Conservation (phyloP, 2,329 filamentous ascomycete genomes). For the Fusarium camptoceras region DNA sequence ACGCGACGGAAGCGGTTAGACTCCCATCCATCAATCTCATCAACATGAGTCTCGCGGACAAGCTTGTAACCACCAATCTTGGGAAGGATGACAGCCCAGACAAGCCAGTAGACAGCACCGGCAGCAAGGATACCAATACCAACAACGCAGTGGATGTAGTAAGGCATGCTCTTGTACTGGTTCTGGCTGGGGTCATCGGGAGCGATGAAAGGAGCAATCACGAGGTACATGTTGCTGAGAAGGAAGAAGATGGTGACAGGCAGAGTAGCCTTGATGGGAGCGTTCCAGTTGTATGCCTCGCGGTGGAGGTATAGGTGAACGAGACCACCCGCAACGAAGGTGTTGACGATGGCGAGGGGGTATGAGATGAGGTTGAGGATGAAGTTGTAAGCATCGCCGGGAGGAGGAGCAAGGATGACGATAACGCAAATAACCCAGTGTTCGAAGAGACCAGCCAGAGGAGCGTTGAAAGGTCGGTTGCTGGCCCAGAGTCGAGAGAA, state of each 20-base stretch:
- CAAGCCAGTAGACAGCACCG: conserved; percentile 66
- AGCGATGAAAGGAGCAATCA: conserved; percentile 69
- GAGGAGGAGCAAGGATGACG: conserved; percentile 74
- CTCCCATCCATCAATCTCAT: conserved; percentile 73
- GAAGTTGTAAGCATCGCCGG: conserved; percentile 75
- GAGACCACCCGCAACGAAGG: conserved; percentile 65
- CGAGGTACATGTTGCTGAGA: conserved; percentile 70
- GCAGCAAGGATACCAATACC: conserved; percentile 65
- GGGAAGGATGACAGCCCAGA: conserved; percentile 66
- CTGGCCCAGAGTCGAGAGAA: conserved; percentile 72
- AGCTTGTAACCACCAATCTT: conserved; percentile 66
- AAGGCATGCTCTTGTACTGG: conserved; percentile 65
- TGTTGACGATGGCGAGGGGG: conserved; percentile 69
- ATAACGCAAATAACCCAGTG: conserved; percentile 74
- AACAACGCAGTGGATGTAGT: conserved; percentile 69
- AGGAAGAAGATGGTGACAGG: conserved; percentile 70
- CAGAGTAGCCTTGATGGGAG: conserved; percentile 65
- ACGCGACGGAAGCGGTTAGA: conserved; percentile 63
- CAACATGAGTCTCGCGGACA: conserved; percentile 64
- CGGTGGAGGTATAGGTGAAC: conserved; percentile 65
- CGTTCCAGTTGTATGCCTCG: conserved; percentile 62
- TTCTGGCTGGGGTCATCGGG: conserved; percentile 61
- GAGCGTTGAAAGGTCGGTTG: conserved; percentile 72
- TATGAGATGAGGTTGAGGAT: conserved; percentile 73
- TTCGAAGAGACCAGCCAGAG: conserved; percentile 70